A percentile compares a stretch with the other conserved stretches of the same genome.
These are phyloP conservation scores for Metrosideros polymorpha DNA, from an alignment of 441 rosid species.

Conservation along the genomic window DNA sequence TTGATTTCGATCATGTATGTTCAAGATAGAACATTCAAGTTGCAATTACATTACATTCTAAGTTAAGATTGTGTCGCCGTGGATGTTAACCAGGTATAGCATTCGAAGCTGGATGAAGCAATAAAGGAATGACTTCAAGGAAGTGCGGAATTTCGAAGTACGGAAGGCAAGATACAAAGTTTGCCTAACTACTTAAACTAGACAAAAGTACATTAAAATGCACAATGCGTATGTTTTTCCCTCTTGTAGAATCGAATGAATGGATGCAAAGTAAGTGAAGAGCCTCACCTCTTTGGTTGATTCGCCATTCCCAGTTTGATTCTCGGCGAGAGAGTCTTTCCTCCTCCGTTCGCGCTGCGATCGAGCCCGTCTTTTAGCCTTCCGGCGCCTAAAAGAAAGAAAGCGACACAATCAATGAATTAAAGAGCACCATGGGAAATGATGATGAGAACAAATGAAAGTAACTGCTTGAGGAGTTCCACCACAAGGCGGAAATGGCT, in stretches of 20 bases:
- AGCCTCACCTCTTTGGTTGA: slow-evolving; percentile 23
- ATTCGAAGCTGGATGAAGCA: neutral
- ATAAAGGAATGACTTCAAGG: rapidly evolving
- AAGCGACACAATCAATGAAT: neutral
- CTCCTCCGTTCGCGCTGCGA: slow-evolving; percentile 22
- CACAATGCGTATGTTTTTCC: neutral
- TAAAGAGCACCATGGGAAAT: neutral
- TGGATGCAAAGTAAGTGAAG: neutral
- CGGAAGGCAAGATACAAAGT: neutral
- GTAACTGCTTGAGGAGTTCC: neutral
- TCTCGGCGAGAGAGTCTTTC: slow-evolving; percentile 11
- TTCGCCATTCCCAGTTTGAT: slow-evolving; percentile 4
- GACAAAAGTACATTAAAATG: neutral
- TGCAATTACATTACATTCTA: neutral
- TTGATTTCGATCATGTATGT: neutral
- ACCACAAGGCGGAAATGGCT: neutral
- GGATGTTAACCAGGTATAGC: neutral
- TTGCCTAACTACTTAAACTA: neutral
- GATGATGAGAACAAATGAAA: neutral
- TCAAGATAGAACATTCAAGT: neutral
- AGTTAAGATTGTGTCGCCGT: neutral
- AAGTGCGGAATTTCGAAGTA: neutral
- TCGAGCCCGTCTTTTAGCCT: slow-evolving; percentile 26
- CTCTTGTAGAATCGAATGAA: neutral
- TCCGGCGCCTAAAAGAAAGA: slow-evolving; percentile 20